A percentile compares a stretch with the other conserved stretches of the same genome.
Evolutionary conservation across 1,284 basidiomycete genomes (phyloP).

Genomic region (Cronartium quercuum): DNA sequence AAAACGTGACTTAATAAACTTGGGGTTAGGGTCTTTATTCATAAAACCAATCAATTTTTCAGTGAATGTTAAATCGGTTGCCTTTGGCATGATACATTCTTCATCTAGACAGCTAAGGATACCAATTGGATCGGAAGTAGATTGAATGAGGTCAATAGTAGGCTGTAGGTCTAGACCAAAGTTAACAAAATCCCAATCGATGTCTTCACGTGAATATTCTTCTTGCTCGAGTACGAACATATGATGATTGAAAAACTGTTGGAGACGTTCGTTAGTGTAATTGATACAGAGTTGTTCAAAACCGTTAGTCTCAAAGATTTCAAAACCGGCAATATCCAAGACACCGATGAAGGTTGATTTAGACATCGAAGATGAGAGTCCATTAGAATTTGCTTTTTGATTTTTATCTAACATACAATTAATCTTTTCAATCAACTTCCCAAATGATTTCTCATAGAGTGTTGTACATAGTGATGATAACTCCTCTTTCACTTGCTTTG

Average conservation of each 20-base stretch:
- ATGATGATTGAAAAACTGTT: constrained; percentile 71
- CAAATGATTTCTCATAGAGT: constrained; percentile 94
- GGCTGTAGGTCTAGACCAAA: constrained; percentile 97
- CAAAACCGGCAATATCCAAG: constrained; percentile 98
- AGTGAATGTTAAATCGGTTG: constrained; percentile 89
- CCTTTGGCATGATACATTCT: constrained; percentile 99
- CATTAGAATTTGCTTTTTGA: constrained; percentile 51
- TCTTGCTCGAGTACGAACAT: constrained; percentile 99
- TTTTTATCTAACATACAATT: constrained; percentile 90
- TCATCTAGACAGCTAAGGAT: constrained; percentile 92
- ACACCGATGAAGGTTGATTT: constrained; percentile 98
- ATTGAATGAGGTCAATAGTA: constrained; percentile 96
- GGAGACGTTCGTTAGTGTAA: constrained; percentile 58
- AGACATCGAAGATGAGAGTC: constrained; percentile 48
- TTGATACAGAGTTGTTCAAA: constrained; percentile 99
- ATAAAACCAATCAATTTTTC: constrained; percentile 74
- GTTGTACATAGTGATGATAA: constrained; percentile 89
- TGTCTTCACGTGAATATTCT: constrained; percentile 92
- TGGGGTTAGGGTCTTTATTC: constrained; percentile 52
- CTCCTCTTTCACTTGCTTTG: constrained; percentile 88
- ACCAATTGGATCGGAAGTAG: constrained; percentile 64
- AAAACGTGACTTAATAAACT: constrained; percentile 82
- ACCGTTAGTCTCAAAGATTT: constrained; percentile 66
- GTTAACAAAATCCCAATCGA: constrained; percentile 98
- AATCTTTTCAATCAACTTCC: constrained; percentile 85